Conservation (phyloP, 495 filamentous ascomycete genomes). For the Cercophora samala region DNA sequence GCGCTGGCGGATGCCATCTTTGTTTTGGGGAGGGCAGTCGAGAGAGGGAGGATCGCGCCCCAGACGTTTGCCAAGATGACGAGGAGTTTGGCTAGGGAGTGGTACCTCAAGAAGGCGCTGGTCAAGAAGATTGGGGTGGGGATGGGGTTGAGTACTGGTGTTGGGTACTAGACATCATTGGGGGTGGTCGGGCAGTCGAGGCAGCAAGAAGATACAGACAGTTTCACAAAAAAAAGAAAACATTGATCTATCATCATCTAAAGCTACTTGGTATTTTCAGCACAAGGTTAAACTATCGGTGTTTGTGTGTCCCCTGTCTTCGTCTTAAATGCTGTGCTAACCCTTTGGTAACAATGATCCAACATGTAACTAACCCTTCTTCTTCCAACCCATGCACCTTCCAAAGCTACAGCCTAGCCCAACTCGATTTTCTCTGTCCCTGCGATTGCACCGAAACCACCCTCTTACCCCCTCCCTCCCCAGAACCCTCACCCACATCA, state of each 20-base stretch:
- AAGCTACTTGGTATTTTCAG: background rate
- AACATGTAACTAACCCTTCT: background rate
- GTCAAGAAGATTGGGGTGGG: slow-evolving; percentile 80
- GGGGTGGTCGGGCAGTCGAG: too few species aligned
- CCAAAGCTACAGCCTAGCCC: background rate
- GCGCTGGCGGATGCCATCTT: slow-evolving; percentile 78
- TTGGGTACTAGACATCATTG: background rate
- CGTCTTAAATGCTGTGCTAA: background rate
- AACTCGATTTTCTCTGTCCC: background rate
- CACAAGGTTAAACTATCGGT: background rate
- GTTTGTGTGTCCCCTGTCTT: background rate
- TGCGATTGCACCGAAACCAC: background rate
- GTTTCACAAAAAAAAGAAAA: background rate
- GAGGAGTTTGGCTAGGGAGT: slow-evolving; percentile 74
- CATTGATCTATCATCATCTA: background rate
- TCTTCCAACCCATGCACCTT: too few species aligned
- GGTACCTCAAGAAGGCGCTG: slow-evolving; percentile 80
- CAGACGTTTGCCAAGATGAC: slow-evolving; percentile 79
- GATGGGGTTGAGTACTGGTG: slow-evolving; percentile 55
- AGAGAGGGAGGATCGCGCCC: slow-evolving; percentile 69
- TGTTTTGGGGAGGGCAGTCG: slow-evolving; percentile 73
- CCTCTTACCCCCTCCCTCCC: background rate
- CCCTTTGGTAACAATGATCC: background rate
- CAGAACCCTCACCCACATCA: background rate
- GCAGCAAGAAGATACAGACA: background rate